phyloP scores from a whole-genome alignment of 495 filamentous ascomycete species.

The Trichoderma asperelloides region DNA sequence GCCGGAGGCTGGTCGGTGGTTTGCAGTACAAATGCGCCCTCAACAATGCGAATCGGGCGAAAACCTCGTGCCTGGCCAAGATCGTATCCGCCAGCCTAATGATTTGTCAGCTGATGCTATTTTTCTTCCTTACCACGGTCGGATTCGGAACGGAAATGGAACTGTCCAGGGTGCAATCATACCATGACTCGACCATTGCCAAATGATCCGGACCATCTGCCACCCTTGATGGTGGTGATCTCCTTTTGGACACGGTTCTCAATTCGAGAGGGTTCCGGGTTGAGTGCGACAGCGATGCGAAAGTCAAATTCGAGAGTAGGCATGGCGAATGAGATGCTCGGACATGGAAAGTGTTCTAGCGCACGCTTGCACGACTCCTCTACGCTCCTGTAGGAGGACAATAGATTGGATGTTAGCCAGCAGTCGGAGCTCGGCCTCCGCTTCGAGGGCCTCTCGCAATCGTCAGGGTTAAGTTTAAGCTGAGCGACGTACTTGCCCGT shows the following conservation, averaged over 20 bases:
- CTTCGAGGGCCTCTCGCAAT: neutral
- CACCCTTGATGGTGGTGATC: slow-evolving; percentile 48
- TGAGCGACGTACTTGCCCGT: slow-evolving; percentile 4
- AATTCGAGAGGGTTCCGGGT: slow-evolving; percentile 42
- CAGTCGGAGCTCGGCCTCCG: neutral
- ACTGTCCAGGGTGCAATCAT: slow-evolving; percentile 19
- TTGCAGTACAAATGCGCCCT: slow-evolving; percentile 10
- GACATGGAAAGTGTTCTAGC: slow-evolving; percentile 17
- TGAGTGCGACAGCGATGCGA: slow-evolving; percentile 53
- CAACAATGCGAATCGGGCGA: slow-evolving; percentile 9
- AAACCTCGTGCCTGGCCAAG: slow-evolving; percentile 9
- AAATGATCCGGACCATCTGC: slow-evolving; percentile 52
- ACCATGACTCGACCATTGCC: slow-evolving; percentile 52
- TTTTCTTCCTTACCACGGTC: neutral
- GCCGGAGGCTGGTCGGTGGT: slow-evolving; percentile 11
- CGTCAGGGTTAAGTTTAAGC: neutral
- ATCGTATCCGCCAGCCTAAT: slow-evolving; percentile 10
- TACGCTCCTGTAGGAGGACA: slow-evolving; percentile 9
- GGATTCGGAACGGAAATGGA: neutral
- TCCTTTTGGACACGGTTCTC: slow-evolving; percentile 47
- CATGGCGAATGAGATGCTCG: slow-evolving; percentile 19
- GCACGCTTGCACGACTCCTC: slow-evolving; percentile 13
- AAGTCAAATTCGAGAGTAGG: slow-evolving; percentile 52
- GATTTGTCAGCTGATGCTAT: slow-evolving; percentile 10
- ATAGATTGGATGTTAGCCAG: slow-evolving; percentile 7